Base-by-base conservation (phyloP, 2,329 filamentous ascomycete genomes). In the Aureobasidium sp. region DNA sequence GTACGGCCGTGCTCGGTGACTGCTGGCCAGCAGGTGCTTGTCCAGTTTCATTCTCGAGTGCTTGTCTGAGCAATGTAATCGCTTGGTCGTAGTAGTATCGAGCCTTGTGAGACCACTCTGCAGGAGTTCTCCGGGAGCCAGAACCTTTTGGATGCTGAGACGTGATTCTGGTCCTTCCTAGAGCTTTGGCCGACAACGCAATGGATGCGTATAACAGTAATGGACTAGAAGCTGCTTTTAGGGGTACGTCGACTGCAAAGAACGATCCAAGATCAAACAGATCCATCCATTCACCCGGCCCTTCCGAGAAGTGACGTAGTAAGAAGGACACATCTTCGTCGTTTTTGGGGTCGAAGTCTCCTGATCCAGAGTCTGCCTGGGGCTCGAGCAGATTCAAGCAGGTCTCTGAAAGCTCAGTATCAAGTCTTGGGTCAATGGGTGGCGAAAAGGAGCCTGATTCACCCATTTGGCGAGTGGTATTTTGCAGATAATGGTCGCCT, bases 101-200 rank as follows among this genome's bases (percentile, higher is more conserved):
- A 2, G 79, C 82, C 65, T 83, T 84, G 64, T 83, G 81, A 58
- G 79, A 78, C 83, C 84, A 86, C 64, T 84, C 80, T 5, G 80
- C 75, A 5, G 59, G 59, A 11, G 53, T 59, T 2, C 41, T 56
- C 29, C 62, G 56, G 15, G 65, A 65, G 7, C 63, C 62, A 1
- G 42, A 55, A 14, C 22, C 25, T 34, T 56, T 62, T 2, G 49
- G 25, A 6, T 62, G 49, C 34, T 62, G 60, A 27, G 60, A 20
- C 17, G 60, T 45, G 41, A 62, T 62, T 15, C 60, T 51, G 5
- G 85, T 80, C 48, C 81, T 77, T 20, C 80, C 79, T 17, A 86
- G 73, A 66, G 85, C 81, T 69, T 87, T 87, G 14, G 84, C 84
- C 7, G 84, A 81, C 65, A 84, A 82, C 27, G 84, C 83, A 63